These are phyloP conservation scores for Bothriochloa decipiens DNA, from an alignment of 176 grass and related monocot genomes.

Conservation along the genomic window DNA sequence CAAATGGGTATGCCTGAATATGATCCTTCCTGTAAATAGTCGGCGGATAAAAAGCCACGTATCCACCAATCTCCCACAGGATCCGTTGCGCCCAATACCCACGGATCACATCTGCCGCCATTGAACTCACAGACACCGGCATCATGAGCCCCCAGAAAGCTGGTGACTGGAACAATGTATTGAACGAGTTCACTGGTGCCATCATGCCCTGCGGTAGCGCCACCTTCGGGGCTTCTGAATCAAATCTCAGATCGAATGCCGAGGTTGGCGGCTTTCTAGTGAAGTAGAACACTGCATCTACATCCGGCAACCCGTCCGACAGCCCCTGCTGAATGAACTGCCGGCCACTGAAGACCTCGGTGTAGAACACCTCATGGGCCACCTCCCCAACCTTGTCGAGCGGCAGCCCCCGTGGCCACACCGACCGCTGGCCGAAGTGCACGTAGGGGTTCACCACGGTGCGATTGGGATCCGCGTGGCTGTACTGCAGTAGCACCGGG, in stretches of 20 bases:
- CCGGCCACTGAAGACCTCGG: conserved; percentile 78
- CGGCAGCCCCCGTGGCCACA: conserved; percentile 92
- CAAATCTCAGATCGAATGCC: conserved; percentile 73
- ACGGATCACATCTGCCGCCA: conserved; percentile 95
- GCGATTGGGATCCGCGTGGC: conserved; percentile 85
- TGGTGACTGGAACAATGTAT: conserved; percentile 88
- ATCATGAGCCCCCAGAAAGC: conserved; percentile 98
- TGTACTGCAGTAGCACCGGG: conserved; percentile 90
- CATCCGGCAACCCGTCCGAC: conserved; percentile 87
- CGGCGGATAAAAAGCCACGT: conserved; percentile 82
- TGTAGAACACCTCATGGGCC: conserved; percentile 91
- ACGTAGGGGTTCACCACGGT: conserved; percentile 94
- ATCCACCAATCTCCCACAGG: conserved; percentile 97
- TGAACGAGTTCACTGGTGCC: conserved; percentile 94
- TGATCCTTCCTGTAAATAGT: conserved; percentile 89
- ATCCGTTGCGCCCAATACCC: conserved; percentile 94
- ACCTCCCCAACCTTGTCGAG: conserved; percentile 89
- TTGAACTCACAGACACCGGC: conserved; percentile 88
- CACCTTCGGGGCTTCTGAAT: conserved; percentile 86
- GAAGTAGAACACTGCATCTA: conserved; percentile 95
- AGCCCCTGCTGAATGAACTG: conserved; percentile 99
- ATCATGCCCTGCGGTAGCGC: conserved; percentile 88
- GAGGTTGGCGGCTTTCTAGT: conserved; percentile 81
- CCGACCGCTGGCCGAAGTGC: conserved; percentile 94
- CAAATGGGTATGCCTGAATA: conserved; percentile 70